Percentiles rank a stretch among this genome's conserved stretches.
These are phyloP conservation scores for Ascochyta koolunga DNA, from an alignment of 2,329 filamentous ascomycete genomes.

Conservation along the genomic window DNA sequence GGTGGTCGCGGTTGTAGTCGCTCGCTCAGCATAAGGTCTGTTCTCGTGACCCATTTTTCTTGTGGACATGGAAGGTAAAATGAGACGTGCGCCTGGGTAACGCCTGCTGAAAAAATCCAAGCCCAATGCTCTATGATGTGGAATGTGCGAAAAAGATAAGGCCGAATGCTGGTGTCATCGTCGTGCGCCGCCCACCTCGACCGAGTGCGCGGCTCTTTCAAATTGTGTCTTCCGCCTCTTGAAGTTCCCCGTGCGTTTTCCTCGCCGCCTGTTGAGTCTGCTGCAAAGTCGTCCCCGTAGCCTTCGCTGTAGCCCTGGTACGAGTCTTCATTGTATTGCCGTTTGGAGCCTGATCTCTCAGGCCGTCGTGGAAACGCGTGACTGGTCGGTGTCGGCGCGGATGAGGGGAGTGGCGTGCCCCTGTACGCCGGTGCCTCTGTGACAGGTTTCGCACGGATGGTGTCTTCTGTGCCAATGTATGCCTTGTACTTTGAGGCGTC, in stretches of 20 bases:
- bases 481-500: conserved; percentile 52
- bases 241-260: conserved; percentile 57
- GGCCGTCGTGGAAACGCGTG: conserved; percentile 58
- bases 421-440: conserved; percentile 31
- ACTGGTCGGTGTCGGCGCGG: conserved; percentile 43
- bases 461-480: conserved; percentile 54
- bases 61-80: conserved; percentile 4
- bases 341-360: conserved; percentile 72
- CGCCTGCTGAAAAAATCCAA: conserved; percentile 12
- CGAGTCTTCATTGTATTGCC: conserved; percentile 75
- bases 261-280: conserved; percentile 73
- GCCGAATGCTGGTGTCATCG: conserved; percentile 28
- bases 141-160: conserved; percentile 13
- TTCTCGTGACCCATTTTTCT: conserved; percentile 11
- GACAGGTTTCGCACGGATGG: conserved; percentile 35
- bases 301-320: conserved; percentile 78
- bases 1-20: neutral
- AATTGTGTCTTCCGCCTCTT: conserved; percentile 46
- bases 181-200: conserved; percentile 45
- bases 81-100: conserved; percentile 6
- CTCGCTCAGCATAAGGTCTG: conserved; percentile 7
- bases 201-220: conserved; percentile 42
- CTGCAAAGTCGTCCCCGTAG: conserved; percentile 70
- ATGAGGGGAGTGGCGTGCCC: conserved; percentile 24
- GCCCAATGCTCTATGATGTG: conserved; percentile 14